These are phyloP conservation scores for Claviceps purpurea DNA, from an alignment of 2,329 filamentous ascomycete species.

Conservation along the genomic window DNA sequence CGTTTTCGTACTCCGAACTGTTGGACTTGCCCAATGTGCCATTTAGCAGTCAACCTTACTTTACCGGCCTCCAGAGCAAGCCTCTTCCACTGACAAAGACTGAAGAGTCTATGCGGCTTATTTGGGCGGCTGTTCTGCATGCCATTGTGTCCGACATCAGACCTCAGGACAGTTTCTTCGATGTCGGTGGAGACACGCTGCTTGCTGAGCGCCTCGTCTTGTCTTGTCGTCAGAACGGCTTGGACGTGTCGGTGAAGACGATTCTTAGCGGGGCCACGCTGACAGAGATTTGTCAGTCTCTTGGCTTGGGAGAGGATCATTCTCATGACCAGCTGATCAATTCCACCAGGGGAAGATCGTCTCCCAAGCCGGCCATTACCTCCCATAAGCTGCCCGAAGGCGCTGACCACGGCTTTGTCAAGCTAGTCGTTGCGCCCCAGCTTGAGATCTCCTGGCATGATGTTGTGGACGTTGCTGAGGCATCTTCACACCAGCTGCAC, in stretches of 20 bases:
- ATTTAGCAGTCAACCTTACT: conserved; percentile 20
- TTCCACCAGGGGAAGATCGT: background rate
- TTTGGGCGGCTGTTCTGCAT: conserved; percentile 33
- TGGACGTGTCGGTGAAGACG: conserved; percentile 28
- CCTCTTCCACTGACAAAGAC: conserved; percentile 33
- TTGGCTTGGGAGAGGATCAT: conserved; percentile 8
- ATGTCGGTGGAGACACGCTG: conserved; percentile 32
- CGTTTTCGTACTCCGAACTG: conserved; percentile 29
- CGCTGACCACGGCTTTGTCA: conserved; percentile 22
- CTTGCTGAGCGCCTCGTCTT: conserved; percentile 31
- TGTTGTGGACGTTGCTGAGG: conserved; percentile 35
- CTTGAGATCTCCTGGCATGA: conserved; percentile 27
- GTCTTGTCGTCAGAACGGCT: conserved; percentile 28
- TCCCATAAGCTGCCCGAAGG: conserved; percentile 6
- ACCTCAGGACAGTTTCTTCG: conserved; percentile 30
- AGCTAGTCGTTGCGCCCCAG: conserved; percentile 27
- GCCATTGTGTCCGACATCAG: conserved; percentile 27
- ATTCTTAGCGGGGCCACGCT: conserved; percentile 28
- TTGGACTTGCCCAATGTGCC: conserved; percentile 20
- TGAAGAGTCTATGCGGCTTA: conserved; percentile 32
- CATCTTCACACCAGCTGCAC: conserved; percentile 32
- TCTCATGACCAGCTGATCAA: background rate
- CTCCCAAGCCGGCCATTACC: conserved; percentile 3
- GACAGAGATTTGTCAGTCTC: conserved; percentile 30
- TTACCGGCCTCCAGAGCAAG: conserved; percentile 25